Base-by-base conservation (phyloP, 345 rosid species). In the Punica granatum region DNA sequence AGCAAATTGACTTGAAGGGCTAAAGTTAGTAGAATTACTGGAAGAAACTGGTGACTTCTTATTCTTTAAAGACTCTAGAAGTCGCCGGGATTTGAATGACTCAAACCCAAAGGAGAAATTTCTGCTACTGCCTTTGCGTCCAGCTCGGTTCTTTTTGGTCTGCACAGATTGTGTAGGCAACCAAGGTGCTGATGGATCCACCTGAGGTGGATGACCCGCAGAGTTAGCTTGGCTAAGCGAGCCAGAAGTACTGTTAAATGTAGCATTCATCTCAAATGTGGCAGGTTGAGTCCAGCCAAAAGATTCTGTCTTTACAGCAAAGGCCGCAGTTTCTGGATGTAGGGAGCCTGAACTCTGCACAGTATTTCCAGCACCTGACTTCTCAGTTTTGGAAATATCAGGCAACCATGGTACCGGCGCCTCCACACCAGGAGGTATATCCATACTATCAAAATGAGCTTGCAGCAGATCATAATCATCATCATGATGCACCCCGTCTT, bases 371-470 rank as follows among this genome's bases (percentile, higher is more conserved):
- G 67, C 69, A 58, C 46, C 65, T 33, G 69, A 37, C 58, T 66
- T 28, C 64, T 73, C 68, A 60, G 75, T 44, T 19, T 71, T 69
- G 63, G 70, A 18, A 44, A 80, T 76, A 75, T 73, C 71, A 2
- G 81, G 64, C 67, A 86, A 79, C 86, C 84, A 83, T 48, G 96
- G 92, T 70, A 92, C 76, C 2, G 89, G 31, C 41, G 82, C 87
- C 81, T 92, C 98, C 75, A 92, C 96, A 42, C 85, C 92, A 72
- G 96, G 67, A 66, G 96, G 94, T 58, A 89, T 56, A 77, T 87
- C 83, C 69, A 79, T 80, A 49, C 68, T 66, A 78, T 93, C 94
- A 33, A 89, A 87, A 73, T 84, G 83, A 30, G 83, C 83, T 85
- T 90, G 96, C 69, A 89, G 79, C 66, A 64, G 46, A 65, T 74